A percentile compares a stretch with the other conserved stretches of the same genome.
Conservation (phyloP, 2,329 filamentous ascomycete genomes). For the Colletotrichum musicola region DNA sequence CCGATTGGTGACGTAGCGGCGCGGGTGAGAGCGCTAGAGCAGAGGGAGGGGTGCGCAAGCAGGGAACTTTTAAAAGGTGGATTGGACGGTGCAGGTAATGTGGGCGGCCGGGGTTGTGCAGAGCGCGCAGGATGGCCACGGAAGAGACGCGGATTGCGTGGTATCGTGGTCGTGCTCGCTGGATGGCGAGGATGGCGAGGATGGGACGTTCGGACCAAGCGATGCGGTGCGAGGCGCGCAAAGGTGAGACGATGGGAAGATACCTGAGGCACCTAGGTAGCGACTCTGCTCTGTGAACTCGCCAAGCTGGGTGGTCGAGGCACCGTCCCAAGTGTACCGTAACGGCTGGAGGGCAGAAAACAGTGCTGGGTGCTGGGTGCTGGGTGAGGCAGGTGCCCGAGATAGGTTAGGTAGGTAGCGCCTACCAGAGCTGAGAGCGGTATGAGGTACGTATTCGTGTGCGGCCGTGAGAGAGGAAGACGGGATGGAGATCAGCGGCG, state of each 20-base stretch:
- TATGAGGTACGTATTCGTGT: constrained; percentile 3
- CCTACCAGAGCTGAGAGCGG: background rate
- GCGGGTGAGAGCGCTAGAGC: constrained; percentile 20
- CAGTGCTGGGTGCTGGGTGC: no score
- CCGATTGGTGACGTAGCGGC: constrained; percentile 26
- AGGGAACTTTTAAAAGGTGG: constrained; percentile 23
- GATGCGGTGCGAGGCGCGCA: background rate
- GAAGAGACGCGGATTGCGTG: background rate
- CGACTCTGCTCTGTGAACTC: no score
- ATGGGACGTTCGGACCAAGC: constrained; percentile 27
- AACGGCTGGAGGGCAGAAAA: no score
- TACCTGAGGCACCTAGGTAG: no score
- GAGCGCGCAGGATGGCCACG: background rate
- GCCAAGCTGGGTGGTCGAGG: no score
- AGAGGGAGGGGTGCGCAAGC: constrained; percentile 5
- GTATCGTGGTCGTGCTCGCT: constrained; percentile 10
- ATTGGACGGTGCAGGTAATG: constrained; percentile 6
- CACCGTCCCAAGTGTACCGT: no score
- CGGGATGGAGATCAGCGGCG: constrained; percentile 21
- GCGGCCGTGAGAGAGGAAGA: background rate
- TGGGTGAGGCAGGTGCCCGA: no score
- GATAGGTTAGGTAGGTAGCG: no score
- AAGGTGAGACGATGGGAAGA: constrained; percentile 20
- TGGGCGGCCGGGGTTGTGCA: constrained; percentile 3
- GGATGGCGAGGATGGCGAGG: constrained; percentile 18